Percentiles rank a stretch among this genome's conserved stretches.
These are phyloP conservation scores for Colletotrichum endophyticum DNA, from an alignment of 2,329 filamentous ascomycete species.

Conservation along the genomic window DNA sequence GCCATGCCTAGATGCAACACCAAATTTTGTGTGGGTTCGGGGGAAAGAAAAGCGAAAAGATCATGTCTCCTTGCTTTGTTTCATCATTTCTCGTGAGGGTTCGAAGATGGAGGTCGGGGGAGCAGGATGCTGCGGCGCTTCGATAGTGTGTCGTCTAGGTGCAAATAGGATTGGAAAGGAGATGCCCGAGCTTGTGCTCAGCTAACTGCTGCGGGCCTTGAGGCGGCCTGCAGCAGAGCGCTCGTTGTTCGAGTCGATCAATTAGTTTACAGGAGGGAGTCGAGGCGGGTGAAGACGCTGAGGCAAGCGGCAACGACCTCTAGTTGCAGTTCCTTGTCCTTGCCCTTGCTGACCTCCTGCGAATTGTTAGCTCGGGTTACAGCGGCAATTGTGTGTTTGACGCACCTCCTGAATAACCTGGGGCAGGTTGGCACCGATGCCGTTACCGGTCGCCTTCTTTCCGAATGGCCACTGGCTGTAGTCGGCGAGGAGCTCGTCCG, in stretches of 20 bases:
- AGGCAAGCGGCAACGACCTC: slow-evolving; percentile 97
- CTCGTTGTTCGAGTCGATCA: slow-evolving; percentile 1
- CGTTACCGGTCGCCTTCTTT: slow-evolving; percentile 77
- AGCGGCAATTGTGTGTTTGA: background rate
- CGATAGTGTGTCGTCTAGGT: slow-evolving; percentile 10
- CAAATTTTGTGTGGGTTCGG: background rate
- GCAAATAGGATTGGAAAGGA: background rate
- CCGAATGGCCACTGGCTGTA: slow-evolving; percentile 99
- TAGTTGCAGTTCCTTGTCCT: slow-evolving; percentile 94
- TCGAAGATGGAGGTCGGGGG: background rate
- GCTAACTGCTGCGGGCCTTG: background rate
- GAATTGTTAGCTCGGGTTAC: slow-evolving; percentile 20
- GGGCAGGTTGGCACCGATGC: slow-evolving; percentile 90
- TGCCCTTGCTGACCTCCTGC: slow-evolving; percentile 79
- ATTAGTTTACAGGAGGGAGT: slow-evolving; percentile 79
- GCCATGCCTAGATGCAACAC: slow-evolving; percentile 14
- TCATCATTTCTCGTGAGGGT: slow-evolving; percentile 16
- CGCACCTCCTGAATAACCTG: slow-evolving; percentile 79
- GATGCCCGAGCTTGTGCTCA: background rate
- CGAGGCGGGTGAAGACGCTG: slow-evolving; percentile 96
- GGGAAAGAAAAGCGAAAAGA: background rate
- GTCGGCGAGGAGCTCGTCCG: slow-evolving; percentile 92
- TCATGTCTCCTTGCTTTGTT: background rate
- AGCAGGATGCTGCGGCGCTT: slow-evolving; percentile 4
- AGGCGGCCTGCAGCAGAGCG: background rate